Evolutionary conservation across 225 moss, liverwort and hornwort genomes (phyloP).

Genomic region (Sphagnum tenellum): DNA sequence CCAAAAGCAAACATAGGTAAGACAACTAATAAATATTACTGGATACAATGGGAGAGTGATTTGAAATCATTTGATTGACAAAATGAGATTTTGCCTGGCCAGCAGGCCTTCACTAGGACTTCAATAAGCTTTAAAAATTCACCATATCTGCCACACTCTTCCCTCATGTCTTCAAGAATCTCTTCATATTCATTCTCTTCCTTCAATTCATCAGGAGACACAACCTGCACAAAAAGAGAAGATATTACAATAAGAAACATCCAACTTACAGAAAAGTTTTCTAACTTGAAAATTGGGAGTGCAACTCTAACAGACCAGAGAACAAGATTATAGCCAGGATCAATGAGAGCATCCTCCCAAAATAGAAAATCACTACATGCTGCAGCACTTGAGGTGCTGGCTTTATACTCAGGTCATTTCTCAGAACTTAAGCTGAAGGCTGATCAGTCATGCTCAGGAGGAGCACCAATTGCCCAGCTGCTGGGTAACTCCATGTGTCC

Average conservation of each 20-base stretch:
- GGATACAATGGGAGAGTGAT: not conserved
- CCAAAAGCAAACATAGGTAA: not conserved
- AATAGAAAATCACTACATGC: not conserved
- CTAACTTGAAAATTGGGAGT: not conserved
- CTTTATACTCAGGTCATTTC: not conserved
- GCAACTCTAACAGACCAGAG: not conserved
- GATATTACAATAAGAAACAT: not conserved
- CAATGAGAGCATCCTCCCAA: not conserved
- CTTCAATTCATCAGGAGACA: constrained; percentile 78
- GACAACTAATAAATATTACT: no score
- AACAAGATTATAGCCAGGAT: not conserved
- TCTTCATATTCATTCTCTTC: constrained; percentile 80
- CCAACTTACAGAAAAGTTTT: not conserved
- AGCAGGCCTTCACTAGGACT: not conserved
- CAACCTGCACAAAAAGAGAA: constrained; percentile 36
- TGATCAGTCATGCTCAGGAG: no score
- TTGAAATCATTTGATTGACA: not conserved
- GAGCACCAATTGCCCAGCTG: no score
- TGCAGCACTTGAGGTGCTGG: not conserved
- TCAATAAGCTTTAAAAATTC: constrained; percentile 2
- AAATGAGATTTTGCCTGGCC: not conserved
- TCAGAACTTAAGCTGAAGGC: not conserved
- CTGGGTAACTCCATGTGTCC: no score
- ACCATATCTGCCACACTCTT: constrained; percentile 96
- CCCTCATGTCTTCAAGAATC: constrained; percentile 91